Base-by-base conservation (phyloP, 345 rosid genomes). In the Gossypium stocksii region DNA sequence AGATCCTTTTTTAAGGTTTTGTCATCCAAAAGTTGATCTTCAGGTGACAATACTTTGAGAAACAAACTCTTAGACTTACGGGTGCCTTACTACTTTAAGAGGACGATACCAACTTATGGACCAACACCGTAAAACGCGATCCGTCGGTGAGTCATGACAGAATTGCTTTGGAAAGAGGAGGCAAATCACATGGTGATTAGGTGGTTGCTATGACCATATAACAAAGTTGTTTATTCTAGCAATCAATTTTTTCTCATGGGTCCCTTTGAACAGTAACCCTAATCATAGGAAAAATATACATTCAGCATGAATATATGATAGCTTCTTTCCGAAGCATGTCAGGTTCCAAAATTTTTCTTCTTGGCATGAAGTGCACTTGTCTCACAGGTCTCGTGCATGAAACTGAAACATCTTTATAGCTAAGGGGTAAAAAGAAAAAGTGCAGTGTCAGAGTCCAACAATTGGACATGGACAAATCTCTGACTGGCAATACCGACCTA, bases 371-470 rank as follows among this genome's bases (percentile, higher is more conserved):
- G 3, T 14, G 43, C 22, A 22, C 56, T 67, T 51, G 60, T 70
- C 61, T 29, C 46, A 5, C 2, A 10, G 46, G 17, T 51, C 45
- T 16, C 44, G 17, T 70, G 46, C 73, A 70, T 51, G 56, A n/a
- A 69, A 69, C 44, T 9, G 20, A 27, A 17, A 66, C 54, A 22
- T 2, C 17, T 52, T 52, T 66, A 5, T 22, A 46, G 20, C 13
- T 14, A 23, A 66, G 54, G 71, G 7, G 1, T 7, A 64, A 49
- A 69, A 3, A 45, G 5, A 23, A 14, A 51, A 51, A 3, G n/a
- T 53, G 73, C 73, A 70, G 22, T 48, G 41, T 48, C 57, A 67
- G 62, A 60, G 34, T 38, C 38, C 70, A 70, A 66, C 71, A 66
- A 71, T 53, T 38, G 52, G 74, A 71, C 71, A 45, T 22, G 59